Conservation (phyloP, 768 basidiomycete species). For the Boletus pseudo-olivaceus region DNA sequence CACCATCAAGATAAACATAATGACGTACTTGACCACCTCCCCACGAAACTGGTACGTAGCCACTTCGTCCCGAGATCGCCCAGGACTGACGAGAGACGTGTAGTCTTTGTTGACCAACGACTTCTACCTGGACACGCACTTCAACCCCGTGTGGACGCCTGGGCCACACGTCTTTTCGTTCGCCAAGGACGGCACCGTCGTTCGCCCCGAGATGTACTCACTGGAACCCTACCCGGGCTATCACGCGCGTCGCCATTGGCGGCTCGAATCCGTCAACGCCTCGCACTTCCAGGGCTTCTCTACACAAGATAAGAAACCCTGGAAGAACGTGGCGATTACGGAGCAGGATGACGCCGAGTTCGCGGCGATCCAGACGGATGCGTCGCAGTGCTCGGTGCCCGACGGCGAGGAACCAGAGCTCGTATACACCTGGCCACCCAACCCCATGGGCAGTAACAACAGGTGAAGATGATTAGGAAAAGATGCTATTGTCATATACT, state of each 20-base stretch:
- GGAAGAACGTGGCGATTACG: conserved; percentile 18
- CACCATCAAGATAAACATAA: not conserved
- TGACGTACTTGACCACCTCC: not conserved
- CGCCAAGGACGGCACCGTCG: conserved; percentile 5
- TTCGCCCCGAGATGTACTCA: not conserved
- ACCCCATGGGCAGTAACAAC: not conserved
- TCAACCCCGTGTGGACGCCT: conserved; percentile 34
- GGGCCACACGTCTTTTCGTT: conserved; percentile 14
- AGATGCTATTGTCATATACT: not conserved
- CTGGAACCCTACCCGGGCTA: conserved; percentile 2
- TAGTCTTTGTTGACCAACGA: conserved; percentile 20
- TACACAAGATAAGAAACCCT: conserved; percentile 3
- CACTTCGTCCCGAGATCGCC: no score
- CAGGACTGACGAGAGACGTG: not conserved
- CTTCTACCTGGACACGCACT: conserved; percentile 50
- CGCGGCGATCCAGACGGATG: not conserved
- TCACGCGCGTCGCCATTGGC: not conserved
- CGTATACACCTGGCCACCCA: conserved; percentile 4
- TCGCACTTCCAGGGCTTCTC: not conserved
- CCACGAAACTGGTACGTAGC: not conserved
- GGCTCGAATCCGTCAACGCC: not conserved
- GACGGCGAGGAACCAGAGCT: not conserved
- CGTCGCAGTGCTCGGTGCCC: not conserved
- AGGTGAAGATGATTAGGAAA: not conserved
- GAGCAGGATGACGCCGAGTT: conserved; percentile 16